Percentiles rank a stretch among this genome's conserved stretches.
phyloP scores from a whole-genome alignment of 768 basidiomycete genomes.

The Neoboletus brunneissimus region DNA sequence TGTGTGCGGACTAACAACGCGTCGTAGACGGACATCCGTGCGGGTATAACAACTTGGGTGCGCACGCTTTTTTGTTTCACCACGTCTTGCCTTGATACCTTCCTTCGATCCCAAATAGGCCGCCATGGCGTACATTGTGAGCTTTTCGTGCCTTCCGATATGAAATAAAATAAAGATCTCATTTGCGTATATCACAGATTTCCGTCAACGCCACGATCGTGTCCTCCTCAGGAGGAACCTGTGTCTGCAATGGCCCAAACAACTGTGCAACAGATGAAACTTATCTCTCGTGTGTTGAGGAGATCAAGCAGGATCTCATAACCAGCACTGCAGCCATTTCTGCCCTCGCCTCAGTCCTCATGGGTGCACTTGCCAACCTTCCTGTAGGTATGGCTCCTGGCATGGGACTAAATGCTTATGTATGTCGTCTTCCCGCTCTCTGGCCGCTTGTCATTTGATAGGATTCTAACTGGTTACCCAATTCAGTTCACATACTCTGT shows the following conservation, averaged over 20 bases:
- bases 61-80: constrained; percentile 21
- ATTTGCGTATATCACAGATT: constrained; percentile 43
- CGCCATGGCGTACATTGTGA: constrained; percentile 81
- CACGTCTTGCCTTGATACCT: constrained; percentile 2
- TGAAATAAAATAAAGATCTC: neutral
- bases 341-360: constrained; percentile 71
- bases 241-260: constrained; percentile 64
- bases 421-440: constrained; percentile 34
- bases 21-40: constrained; percentile 68
- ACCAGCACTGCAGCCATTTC: constrained; percentile 78
- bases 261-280: constrained; percentile 48
- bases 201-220: constrained; percentile 84
- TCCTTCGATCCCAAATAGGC: constrained; percentile 39
- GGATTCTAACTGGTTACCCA: neutral
- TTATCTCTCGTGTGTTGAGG: constrained; percentile 57
- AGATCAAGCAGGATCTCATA: constrained; percentile 73
- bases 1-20: constrained; percentile 5
- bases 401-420: constrained; percentile 79
- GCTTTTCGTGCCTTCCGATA: constrained; percentile 17
- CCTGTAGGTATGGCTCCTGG: constrained; percentile 89
- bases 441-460: neutral
- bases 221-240: constrained; percentile 75
- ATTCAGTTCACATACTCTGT: constrained; percentile 81
- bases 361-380: constrained; percentile 85
- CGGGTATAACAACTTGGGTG: constrained; percentile 81